A percentile compares a stretch with the other conserved stretches of the same genome.
phyloP scores from a whole-genome alignment of 805 yeast species.

The Ogataea zsoltii region DNA sequence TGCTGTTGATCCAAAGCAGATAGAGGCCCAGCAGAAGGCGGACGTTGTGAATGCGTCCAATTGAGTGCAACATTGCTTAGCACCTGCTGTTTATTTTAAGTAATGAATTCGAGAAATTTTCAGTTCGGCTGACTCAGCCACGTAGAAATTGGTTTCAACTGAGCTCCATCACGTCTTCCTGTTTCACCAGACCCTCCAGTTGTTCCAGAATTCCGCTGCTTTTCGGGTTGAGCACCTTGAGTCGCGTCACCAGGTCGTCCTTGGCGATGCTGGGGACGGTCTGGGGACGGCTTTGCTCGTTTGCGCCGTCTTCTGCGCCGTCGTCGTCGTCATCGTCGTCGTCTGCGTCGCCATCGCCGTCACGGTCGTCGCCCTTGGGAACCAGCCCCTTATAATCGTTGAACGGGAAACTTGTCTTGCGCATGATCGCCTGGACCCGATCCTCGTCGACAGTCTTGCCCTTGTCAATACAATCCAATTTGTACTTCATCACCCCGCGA shows the following conservation, averaged over 20 bases:
- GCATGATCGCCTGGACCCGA: conserved; percentile 45
- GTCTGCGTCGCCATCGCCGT: conserved; percentile 39
- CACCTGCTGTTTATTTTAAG: neutral
- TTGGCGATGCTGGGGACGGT: conserved; percentile 14
- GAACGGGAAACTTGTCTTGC: conserved; percentile 32
- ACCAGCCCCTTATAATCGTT: conserved; percentile 31
- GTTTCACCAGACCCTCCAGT: conserved; percentile 28
- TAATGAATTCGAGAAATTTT: neutral
- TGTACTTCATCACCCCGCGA: conserved; percentile 70
- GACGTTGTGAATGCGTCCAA: conserved; percentile 7
- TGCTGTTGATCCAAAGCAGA: conserved; percentile 2
- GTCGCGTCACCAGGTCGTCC: conserved; percentile 37
- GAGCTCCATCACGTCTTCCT: conserved; percentile 25
- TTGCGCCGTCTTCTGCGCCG: conserved; percentile 28
- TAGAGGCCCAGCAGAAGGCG: conserved; percentile 6
- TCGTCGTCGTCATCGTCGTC: conserved; percentile 40
- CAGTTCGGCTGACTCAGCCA: neutral
- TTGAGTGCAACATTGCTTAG: neutral
- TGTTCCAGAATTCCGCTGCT: conserved; percentile 30
- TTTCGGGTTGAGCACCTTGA: conserved; percentile 39
- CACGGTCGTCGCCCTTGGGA: conserved; percentile 32
- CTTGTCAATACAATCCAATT: conserved; percentile 60
- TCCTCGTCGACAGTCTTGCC: conserved; percentile 46
- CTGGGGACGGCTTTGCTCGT: conserved; percentile 29
- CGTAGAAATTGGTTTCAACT: neutral